phyloP scores from a whole-genome alignment of 1,284 basidiomycete species.

The Neolentinus lepideus region DNA sequence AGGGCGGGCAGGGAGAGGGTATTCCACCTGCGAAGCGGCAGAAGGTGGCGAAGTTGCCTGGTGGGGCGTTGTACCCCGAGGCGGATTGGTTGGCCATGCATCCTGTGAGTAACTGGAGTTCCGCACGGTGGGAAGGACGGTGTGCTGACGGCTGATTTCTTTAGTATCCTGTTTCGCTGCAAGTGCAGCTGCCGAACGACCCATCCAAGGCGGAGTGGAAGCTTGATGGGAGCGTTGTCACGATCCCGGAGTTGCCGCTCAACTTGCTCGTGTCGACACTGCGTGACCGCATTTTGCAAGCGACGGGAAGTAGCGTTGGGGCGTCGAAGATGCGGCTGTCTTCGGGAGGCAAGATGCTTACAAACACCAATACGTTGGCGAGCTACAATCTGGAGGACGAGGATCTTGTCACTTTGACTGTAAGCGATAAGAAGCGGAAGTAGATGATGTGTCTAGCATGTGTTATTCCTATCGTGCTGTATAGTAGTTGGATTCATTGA shows the following conservation, averaged over 20 bases:
- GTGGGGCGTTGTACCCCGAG: slow-evolving; percentile 75
- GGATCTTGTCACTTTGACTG: slow-evolving; percentile 67
- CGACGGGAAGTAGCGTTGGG: slow-evolving; percentile 70
- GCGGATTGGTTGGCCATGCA: slow-evolving; percentile 86
- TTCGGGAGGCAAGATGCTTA: slow-evolving; percentile 76
- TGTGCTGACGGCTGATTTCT: slow-evolving; percentile 8
- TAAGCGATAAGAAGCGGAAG: slow-evolving; percentile 74
- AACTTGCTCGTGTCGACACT: slow-evolving; percentile 79
- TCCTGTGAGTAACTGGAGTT: slow-evolving; percentile 43
- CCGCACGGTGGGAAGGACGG: neutral
- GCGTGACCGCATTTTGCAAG: slow-evolving; percentile 77
- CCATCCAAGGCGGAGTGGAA: slow-evolving; percentile 87
- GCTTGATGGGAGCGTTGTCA: slow-evolving; percentile 73
- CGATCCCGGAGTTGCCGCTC: slow-evolving; percentile 75
- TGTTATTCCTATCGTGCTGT: neutral
- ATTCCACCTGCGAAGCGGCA: slow-evolving; percentile 77
- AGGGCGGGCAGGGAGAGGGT: slow-evolving; percentile 47
- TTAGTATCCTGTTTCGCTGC: slow-evolving; percentile 77
- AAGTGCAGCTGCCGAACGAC: slow-evolving; percentile 77
- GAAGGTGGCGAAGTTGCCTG: slow-evolving; percentile 74
- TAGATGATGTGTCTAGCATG: slow-evolving; percentile 22
- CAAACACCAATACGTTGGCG: slow-evolving; percentile 79
- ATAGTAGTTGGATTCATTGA: neutral
- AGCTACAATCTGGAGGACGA: slow-evolving; percentile 87
- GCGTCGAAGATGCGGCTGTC: slow-evolving; percentile 74